Conservation (phyloP, 306 rosid genomes). For the Cicer cuneatum region DNA sequence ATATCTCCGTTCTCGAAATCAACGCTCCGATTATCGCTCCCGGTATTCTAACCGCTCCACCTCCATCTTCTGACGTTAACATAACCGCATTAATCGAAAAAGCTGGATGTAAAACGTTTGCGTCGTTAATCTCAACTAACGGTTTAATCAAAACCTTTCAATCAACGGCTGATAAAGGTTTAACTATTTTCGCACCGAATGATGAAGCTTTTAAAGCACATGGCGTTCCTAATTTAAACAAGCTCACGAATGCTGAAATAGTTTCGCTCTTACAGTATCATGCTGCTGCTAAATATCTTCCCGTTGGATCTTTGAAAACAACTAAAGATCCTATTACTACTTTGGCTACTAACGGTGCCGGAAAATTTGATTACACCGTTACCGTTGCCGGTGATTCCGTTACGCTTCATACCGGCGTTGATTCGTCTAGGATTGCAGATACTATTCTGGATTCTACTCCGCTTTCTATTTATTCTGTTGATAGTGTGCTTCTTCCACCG, state of each 20-base stretch:
- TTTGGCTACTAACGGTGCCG: slow-evolving; percentile 79
- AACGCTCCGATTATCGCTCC: slow-evolving; percentile 75
- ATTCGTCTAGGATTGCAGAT: slow-evolving; percentile 71
- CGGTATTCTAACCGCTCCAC: slow-evolving; percentile 78
- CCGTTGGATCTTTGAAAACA: slow-evolving; percentile 76
- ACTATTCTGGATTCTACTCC: slow-evolving; percentile 82
- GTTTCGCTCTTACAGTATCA: slow-evolving; percentile 81
- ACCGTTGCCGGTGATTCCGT: slow-evolving; percentile 69
- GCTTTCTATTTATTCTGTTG: slow-evolving; percentile 67
- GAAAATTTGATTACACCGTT: slow-evolving; percentile 63
- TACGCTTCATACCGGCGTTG: slow-evolving; percentile 86
- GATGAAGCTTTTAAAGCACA: slow-evolving; percentile 88
- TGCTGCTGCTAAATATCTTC: slow-evolving; percentile 65
- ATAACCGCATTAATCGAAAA: slow-evolving; percentile 77
- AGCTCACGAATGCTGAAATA: slow-evolving; percentile 79
- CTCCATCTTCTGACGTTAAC: slow-evolving; percentile 72
- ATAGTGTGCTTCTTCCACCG: slow-evolving; percentile 67
- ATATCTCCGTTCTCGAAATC: slow-evolving; percentile 82
- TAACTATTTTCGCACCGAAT: slow-evolving; percentile 82
- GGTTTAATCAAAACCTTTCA: slow-evolving; percentile 75
- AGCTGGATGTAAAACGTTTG: slow-evolving; percentile 78
- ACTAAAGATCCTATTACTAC: slow-evolving; percentile 61
- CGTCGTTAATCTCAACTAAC: slow-evolving; percentile 55
- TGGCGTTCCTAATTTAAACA: slow-evolving; percentile 79
- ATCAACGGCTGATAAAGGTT: slow-evolving; percentile 64